These are phyloP conservation scores for Phytophthora foliorum DNA, from an alignment of 352 stramenopile genomes.

Conservation along the genomic window DNA sequence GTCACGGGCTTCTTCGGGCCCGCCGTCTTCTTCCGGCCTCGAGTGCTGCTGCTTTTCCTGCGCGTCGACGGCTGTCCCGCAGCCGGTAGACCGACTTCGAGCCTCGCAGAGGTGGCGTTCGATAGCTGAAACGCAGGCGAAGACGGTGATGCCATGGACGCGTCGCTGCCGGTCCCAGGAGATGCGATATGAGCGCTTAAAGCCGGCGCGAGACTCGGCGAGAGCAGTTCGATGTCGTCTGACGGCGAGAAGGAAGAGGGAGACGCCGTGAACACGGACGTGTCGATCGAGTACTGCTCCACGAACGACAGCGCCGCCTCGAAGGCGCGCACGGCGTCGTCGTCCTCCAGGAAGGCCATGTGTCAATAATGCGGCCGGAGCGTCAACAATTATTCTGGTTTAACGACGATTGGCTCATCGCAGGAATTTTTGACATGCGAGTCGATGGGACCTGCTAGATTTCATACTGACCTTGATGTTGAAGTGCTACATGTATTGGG, in stretches of 20 bases:
- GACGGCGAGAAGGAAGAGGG: conserved; percentile 15
- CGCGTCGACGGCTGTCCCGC: conserved; percentile 9
- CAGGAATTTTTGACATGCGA: neutral
- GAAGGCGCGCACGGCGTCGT: conserved; percentile 43
- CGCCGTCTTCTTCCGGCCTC: conserved; percentile 46
- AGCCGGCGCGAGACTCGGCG: conserved; percentile 19
- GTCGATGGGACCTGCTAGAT: neutral
- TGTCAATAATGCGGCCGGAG: conserved; percentile 7
- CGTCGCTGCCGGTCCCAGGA: conserved; percentile 5
- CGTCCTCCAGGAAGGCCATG: conserved; percentile 49
- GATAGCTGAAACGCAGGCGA: conserved; percentile 25
- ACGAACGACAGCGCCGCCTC: conserved; percentile 51
- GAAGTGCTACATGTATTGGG: no score
- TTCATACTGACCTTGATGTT: neutral
- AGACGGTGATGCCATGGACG: conserved; percentile 10
- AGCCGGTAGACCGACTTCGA: conserved; percentile 25
- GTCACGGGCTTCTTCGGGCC: conserved; percentile 53
- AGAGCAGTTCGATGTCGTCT: conserved; percentile 42
- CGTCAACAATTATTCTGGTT: no score
- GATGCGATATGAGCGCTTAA: conserved; percentile 6
- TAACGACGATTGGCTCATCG: conserved; percentile 17
- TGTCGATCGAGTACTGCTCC: conserved; percentile 50
- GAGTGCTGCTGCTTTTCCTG: conserved; percentile 8
- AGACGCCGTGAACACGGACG: conserved; percentile 33
- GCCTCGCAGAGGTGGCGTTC: conserved; percentile 15